Conservation (phyloP, 306 rosid species). For the Prunus fruticosa region DNA sequence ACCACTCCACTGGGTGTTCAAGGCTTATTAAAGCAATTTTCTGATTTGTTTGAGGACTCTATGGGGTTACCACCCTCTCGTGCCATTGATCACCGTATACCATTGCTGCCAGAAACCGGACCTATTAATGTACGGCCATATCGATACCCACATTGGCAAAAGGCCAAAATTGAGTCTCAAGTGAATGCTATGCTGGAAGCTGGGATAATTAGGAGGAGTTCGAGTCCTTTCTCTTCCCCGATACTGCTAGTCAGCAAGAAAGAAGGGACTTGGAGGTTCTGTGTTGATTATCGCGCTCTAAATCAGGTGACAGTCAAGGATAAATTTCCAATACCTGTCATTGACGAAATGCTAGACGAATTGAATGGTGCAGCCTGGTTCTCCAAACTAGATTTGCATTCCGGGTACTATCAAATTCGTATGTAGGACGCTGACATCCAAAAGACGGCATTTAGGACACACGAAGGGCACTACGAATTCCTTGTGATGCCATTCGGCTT, state of each 20-base stretch:
- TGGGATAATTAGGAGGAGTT: accelerated
- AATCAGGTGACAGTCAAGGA: neutral
- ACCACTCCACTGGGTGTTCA: neutral
- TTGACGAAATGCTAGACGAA: neutral
- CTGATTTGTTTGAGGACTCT: too few relatives aligned
- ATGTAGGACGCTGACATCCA: neutral
- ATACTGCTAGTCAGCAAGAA: neutral
- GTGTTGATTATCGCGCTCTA: neutral
- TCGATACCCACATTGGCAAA: neutral
- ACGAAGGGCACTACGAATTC: neutral
- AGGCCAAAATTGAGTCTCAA: neutral
- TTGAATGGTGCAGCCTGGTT: neutral
- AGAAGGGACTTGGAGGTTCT: accelerated
- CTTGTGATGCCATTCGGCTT: neutral
- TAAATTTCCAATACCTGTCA: neutral
- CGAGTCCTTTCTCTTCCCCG: neutral
- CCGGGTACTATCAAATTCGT: neutral
- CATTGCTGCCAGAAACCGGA: accelerated
- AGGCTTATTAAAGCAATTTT: neutral
- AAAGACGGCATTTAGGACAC: neutral
- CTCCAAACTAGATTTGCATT: neutral
- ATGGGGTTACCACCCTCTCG: neutral
- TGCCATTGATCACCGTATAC: neutral
- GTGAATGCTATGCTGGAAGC: accelerated
- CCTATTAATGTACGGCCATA: neutral